Evolutionary conservation across 2,329 filamentous ascomycete species (phyloP).

Genomic region (Colletotrichum costaricense): DNA sequence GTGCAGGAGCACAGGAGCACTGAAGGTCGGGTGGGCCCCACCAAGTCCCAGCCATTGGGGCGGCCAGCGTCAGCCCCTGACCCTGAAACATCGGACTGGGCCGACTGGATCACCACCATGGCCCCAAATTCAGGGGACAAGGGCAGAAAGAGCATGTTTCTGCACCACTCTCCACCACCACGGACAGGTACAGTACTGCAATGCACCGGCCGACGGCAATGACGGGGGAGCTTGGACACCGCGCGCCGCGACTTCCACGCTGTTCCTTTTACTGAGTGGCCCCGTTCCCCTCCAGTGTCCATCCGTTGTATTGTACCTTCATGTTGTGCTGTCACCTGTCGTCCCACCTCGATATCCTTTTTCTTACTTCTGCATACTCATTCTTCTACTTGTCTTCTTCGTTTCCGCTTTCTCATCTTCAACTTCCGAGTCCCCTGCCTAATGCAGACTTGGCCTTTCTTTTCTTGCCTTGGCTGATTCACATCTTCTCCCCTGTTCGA

Average conservation of each 20-base stretch:
- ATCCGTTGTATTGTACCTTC: not conserved
- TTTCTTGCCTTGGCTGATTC: not conserved
- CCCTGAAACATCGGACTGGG: conserved; percentile 36
- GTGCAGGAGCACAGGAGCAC: not conserved
- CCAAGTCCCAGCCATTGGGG: not conserved
- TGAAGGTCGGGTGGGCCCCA: not conserved
- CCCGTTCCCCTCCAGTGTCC: not conserved
- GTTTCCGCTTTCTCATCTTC: not conserved
- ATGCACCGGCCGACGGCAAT: conserved; percentile 3
- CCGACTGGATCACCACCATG: conserved; percentile 10
- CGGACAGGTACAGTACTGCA: too few relatives aligned
- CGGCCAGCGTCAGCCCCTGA: conserved; percentile 20
- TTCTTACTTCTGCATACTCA: not conserved
- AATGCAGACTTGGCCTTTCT: not conserved
- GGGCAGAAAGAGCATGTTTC: conserved; percentile 27
- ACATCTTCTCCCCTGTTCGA: not conserved
- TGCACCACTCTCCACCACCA: not conserved
- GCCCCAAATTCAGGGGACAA: conserved; percentile 12
- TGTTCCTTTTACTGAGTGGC: conserved; percentile 2
- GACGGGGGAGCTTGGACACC: conserved; percentile 28
- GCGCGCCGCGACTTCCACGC: conserved; percentile 7
- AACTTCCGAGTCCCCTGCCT: not conserved
- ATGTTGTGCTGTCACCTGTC: not conserved
- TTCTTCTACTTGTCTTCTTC: not conserved
- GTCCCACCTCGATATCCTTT: conserved; percentile 1